Evolutionary conservation across 768 basidiomycete genomes (phyloP).

Genomic region (Pleurotus djamor): DNA sequence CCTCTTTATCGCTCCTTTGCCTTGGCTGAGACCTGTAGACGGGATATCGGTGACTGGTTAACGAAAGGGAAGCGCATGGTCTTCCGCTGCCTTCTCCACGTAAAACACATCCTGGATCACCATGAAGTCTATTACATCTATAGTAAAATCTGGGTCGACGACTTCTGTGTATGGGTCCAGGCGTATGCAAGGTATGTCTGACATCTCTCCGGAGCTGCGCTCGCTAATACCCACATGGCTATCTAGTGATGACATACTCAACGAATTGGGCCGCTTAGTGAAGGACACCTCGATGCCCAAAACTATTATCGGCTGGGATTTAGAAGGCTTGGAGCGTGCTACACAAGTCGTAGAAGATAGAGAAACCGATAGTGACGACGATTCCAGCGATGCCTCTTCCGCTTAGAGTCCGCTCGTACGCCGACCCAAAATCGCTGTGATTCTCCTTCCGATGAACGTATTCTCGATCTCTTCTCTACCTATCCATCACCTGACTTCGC

Average conservation of each 20-base stretch:
- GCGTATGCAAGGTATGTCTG: constrained; percentile 61
- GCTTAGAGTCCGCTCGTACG: background rate
- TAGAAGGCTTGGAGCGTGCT: constrained; percentile 64
- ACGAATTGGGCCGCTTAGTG: constrained; percentile 42
- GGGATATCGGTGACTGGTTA: constrained; percentile 61
- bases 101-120: constrained; percentile 73
- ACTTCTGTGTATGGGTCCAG: constrained; percentile 82
- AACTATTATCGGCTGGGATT: constrained; percentile 61
- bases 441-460: too few species aligned
- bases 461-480: too few species aligned
- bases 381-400: constrained; percentile 22
- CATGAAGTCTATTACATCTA: constrained; percentile 90
- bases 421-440: too few species aligned
- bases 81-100: constrained; percentile 64
- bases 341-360: constrained; percentile 34
- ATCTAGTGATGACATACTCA: constrained; percentile 55
- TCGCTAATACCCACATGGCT: background rate
- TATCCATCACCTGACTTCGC: too few species aligned
- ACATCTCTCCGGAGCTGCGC: background rate
- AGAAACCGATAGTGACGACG: constrained; percentile 72
- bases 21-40: constrained; percentile 65
- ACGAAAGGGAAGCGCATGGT: constrained; percentile 59
- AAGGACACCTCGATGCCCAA: constrained; percentile 46
- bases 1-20: constrained; percentile 80
- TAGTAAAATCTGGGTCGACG: constrained; percentile 83